phyloP scores from a whole-genome alignment of 176 grass and related monocot species.

The Eragrostis nindensis region DNA sequence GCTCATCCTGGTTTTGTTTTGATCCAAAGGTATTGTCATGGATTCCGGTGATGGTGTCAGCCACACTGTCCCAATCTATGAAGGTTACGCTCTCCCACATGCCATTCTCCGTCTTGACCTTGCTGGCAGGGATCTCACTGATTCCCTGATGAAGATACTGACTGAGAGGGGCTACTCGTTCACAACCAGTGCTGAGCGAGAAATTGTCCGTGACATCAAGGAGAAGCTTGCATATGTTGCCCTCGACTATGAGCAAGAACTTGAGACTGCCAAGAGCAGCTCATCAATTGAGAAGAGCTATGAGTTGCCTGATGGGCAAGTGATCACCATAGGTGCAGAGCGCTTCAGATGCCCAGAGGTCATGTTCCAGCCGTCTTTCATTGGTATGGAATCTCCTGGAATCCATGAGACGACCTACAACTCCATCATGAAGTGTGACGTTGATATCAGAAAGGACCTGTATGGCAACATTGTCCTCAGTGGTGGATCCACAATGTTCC shows the following conservation, averaged over 20 bases:
- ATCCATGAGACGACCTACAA: slow-evolving; percentile 85
- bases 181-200: slow-evolving; percentile 86
- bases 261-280: slow-evolving; percentile 75
- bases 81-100: slow-evolving; percentile 84
- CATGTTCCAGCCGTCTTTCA: slow-evolving; percentile 90
- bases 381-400: slow-evolving; percentile 82
- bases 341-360: slow-evolving; percentile 91
- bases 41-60: slow-evolving; percentile 91
- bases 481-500: slow-evolving; percentile 90
- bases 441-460: slow-evolving; percentile 86
- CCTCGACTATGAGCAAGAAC: slow-evolving; percentile 83
- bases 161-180: slow-evolving; percentile 90
- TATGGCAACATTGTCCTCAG: slow-evolving; percentile 92
- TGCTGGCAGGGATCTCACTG: slow-evolving; percentile 86
- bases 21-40: slow-evolving; percentile 70
- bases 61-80: slow-evolving; percentile 88
- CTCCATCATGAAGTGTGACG: slow-evolving; percentile 91
- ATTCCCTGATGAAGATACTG: slow-evolving; percentile 90
- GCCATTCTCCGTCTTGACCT: slow-evolving; percentile 92
- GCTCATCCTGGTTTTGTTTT: slow-evolving; percentile 34
- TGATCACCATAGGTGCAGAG: slow-evolving; percentile 87
- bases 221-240: slow-evolving; percentile 87
- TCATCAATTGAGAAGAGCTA: slow-evolving; percentile 82
- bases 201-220: slow-evolving; percentile 97
- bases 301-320: slow-evolving; percentile 82